These are phyloP conservation scores for Bimuria novae-zelandiae DNA, from an alignment of 2,329 filamentous ascomycete genomes.

Conservation along the genomic window DNA sequence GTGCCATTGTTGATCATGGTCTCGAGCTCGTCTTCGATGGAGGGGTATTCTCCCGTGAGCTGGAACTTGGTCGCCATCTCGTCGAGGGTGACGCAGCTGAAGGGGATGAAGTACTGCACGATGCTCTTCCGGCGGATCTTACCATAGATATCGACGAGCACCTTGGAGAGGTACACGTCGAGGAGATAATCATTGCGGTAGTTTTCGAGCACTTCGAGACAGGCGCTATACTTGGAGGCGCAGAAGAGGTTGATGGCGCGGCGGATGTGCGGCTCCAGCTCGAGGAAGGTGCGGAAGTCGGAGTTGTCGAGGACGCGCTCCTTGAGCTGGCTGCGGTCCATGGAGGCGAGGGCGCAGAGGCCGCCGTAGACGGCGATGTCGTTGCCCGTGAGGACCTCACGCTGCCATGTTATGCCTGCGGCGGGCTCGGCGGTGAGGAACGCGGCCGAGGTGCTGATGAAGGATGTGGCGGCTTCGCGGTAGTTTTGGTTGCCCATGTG, in stretches of 20 bases:
- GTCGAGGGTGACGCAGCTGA: constrained; percentile 81
- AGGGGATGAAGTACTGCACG: constrained; percentile 88
- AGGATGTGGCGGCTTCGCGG: constrained; percentile 70
- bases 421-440: constrained; percentile 49
- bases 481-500: constrained; percentile 62
- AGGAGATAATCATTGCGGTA: constrained; percentile 87
- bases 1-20: constrained; percentile 74
- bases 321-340: constrained; percentile 79
- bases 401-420: constrained; percentile 63
- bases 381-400: constrained; percentile 76
- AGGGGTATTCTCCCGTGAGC: constrained; percentile 51
- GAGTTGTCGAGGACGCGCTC: constrained; percentile 80
- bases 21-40: constrained; percentile 74
- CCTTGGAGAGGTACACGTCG: constrained; percentile 80
- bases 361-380: constrained; percentile 93
- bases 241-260: constrained; percentile 90
- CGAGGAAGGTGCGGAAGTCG: constrained; percentile 83
- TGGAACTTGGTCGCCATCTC: constrained; percentile 80
- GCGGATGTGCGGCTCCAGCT: constrained; percentile 91
- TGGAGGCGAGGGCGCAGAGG: constrained; percentile 85
- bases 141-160: constrained; percentile 72
- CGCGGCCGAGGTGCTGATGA: constrained; percentile 66
- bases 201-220: constrained; percentile 78
- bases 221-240: constrained; percentile 84
- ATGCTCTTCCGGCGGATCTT: constrained; percentile 89